Evolutionary conservation across 202 grass and related monocot species (phyloP).

Genomic region (Digitaria exilis): DNA sequence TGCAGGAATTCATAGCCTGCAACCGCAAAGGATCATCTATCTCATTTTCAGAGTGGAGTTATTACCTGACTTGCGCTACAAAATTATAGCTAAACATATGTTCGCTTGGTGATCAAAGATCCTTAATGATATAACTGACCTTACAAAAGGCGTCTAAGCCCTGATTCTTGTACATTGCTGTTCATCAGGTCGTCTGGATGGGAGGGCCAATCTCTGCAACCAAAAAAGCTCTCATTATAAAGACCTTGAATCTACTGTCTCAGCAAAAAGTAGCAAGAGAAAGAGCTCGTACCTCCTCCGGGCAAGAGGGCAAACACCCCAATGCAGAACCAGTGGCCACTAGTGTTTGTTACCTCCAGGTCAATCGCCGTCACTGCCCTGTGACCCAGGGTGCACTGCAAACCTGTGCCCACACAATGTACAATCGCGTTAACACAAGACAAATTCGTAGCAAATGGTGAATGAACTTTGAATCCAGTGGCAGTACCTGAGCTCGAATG

Average conservation of each 20-base stretch:
- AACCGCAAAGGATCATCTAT: conserved; percentile 79
- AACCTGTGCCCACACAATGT: conserved; percentile 58
- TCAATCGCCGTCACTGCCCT: conserved; percentile 47
- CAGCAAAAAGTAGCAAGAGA: conserved; percentile 2
- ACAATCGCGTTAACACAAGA: conserved; percentile 11
- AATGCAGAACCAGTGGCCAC: conserved; percentile 78
- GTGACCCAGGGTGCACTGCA: conserved; percentile 39
- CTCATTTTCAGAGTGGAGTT: conserved; percentile 71
- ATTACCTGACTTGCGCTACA: conserved; percentile 61
- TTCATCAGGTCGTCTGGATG: conserved; percentile 66
- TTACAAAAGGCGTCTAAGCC: conserved; percentile 82
- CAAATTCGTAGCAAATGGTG: conserved; percentile 12
- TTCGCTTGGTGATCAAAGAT: not conserved
- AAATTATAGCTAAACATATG: conserved; percentile 11
- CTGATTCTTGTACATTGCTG: conserved; percentile 67
- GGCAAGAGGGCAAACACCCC: conserved; percentile 68
- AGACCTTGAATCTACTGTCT: not conserved
- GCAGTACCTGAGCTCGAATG: conserved; percentile 78
- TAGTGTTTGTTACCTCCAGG: conserved; percentile 64
- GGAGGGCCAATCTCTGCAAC: conserved; percentile 80
- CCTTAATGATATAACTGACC: conserved; percentile 47
- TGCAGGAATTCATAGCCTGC: conserved; percentile 86
- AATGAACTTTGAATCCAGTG: not conserved
- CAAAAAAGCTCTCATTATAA: conserved; percentile 28
- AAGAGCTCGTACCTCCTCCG: conserved; percentile 44